These are phyloP conservation scores for Nothophytophthora sp. DNA, from an alignment of 352 stramenopile genomes.

Conservation along the genomic window DNA sequence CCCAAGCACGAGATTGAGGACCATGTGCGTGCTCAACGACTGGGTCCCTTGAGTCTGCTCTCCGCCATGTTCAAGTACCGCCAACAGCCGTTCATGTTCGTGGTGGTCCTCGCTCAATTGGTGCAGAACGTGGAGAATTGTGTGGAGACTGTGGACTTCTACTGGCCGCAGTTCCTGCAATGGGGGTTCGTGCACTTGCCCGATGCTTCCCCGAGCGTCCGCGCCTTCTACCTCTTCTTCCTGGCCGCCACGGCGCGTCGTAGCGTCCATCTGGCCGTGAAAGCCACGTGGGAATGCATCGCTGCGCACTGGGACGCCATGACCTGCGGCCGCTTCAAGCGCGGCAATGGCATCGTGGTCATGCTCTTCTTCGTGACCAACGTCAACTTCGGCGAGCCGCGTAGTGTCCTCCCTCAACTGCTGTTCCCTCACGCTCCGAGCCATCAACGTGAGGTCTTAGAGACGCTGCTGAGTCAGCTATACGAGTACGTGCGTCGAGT, in stretches of 20 bases:
- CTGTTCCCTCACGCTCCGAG: slow-evolving; percentile 41
- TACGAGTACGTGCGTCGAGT: slow-evolving; percentile 40
- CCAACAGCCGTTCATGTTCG: slow-evolving; percentile 72
- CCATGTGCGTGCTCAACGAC: slow-evolving; percentile 37
- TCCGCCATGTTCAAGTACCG: slow-evolving; percentile 67
- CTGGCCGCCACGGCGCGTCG: slow-evolving; percentile 50
- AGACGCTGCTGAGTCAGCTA: slow-evolving; percentile 35
- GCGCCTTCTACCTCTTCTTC: slow-evolving; percentile 69
- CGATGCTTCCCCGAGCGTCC: slow-evolving; percentile 50
- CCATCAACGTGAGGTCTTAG: slow-evolving; percentile 46
- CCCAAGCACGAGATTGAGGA: slow-evolving; percentile 43
- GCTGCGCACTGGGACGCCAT: slow-evolving; percentile 66
- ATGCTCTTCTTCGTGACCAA: slow-evolving; percentile 72
- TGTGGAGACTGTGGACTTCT: slow-evolving; percentile 62
- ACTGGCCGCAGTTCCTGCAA: slow-evolving; percentile 71
- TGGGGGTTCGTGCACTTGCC: slow-evolving; percentile 56
- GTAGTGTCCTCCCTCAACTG: slow-evolving; percentile 43
- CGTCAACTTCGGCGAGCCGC: slow-evolving; percentile 51
- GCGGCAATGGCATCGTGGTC: slow-evolving; percentile 46
- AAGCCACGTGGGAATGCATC: slow-evolving; percentile 67
- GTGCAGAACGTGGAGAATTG: slow-evolving; percentile 59
- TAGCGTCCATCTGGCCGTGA: slow-evolving; percentile 55
- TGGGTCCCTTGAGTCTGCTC: slow-evolving; percentile 57
- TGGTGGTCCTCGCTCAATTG: slow-evolving; percentile 62
- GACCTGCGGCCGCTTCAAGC: slow-evolving; percentile 36